Base-by-base conservation (phyloP, 2,329 filamentous ascomycete genomes). In the Coleophoma crateriformis region DNA sequence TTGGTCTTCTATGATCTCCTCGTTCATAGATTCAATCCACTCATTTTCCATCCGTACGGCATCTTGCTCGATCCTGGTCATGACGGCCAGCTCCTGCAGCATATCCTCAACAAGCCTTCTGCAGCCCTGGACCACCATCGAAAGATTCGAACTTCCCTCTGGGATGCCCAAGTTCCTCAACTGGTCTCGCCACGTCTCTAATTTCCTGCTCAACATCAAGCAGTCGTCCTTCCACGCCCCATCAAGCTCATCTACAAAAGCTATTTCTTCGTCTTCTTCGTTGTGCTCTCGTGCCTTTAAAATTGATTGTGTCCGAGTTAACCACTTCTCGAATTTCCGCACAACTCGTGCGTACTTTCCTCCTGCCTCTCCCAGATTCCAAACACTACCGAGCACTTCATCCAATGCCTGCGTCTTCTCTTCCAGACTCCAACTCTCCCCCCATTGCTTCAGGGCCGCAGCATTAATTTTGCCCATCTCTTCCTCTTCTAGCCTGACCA, bases 61-160 rank as follows among this genome's bases (percentile, higher is more conserved):
- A 57, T 81, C 79, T 43, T 67, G 68, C 66, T 85, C 81, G 49
- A 87, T 77, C 58, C 75, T 72, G 49, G 73, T 73, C 83, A 87
- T 87, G 51, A 76, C 52, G n/a, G 65, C 64, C 54, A 87, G 67
- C 68, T 87, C 84, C n/a, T 68, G 70, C 41, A 83, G 64, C 82
- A 86, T 86, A 34, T 75, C 78, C 44, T 68, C 61, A 12, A 85
- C 72, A 41, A 87, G 64, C 14, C 58, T 60, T 19, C 70, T 64
- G 49, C 74, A 79, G 2, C 70, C 73, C 7, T 63, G 64, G 37
- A 85, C 61, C 55, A 82, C 72, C 27, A 68, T 64, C 19, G 60
- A 67, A 48, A 85, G 59, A 51, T 72, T 78, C 32, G 67, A 64
- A 46, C 66, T 52, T 7, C 33, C 52, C 48, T 51, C 57, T 46